These are phyloP conservation scores for Ophiostoma australiae DNA, from an alignment of 2,329 filamentous ascomycete species.

Conservation along the genomic window DNA sequence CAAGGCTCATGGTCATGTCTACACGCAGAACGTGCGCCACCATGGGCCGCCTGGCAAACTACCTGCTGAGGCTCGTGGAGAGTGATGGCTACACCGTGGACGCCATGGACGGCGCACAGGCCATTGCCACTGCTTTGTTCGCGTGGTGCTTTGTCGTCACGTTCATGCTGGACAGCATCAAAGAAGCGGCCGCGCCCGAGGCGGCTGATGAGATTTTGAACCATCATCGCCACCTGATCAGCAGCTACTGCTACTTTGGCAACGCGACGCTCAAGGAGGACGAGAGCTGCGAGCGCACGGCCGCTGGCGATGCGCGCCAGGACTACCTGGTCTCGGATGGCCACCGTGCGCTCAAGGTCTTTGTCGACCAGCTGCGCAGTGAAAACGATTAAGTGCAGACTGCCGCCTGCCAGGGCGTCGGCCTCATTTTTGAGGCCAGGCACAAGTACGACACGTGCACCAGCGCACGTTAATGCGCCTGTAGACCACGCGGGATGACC, in stretches of 20 bases:
- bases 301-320: conserved; percentile 42
- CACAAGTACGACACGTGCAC: conserved; percentile 30
- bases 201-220: too few species aligned
- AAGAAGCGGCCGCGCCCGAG: too few species aligned
- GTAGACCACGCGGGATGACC: too few species aligned
- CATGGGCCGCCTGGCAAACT: not conserved
- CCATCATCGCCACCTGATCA: too few species aligned
- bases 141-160: not conserved
- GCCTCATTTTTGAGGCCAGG: conserved; percentile 58
- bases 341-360: conserved; percentile 69
- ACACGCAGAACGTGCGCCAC: not conserved
- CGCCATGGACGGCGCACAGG: not conserved
- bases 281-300: conserved; percentile 49
- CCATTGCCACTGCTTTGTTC: too few species aligned
- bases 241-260: too few species aligned
- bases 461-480: too few species aligned
- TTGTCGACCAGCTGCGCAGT: conserved; percentile 81
- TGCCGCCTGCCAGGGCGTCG: not conserved
- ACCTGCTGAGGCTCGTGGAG: not conserved
- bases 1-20: not conserved
- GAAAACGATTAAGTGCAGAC: conserved; percentile 67
- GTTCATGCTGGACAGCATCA: not conserved
- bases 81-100: not conserved
- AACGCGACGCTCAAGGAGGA: too few species aligned
- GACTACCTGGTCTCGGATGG: conserved; percentile 50